phyloP scores from a whole-genome alignment of 768 basidiomycete genomes.

The Leccinum ochraceum region DNA sequence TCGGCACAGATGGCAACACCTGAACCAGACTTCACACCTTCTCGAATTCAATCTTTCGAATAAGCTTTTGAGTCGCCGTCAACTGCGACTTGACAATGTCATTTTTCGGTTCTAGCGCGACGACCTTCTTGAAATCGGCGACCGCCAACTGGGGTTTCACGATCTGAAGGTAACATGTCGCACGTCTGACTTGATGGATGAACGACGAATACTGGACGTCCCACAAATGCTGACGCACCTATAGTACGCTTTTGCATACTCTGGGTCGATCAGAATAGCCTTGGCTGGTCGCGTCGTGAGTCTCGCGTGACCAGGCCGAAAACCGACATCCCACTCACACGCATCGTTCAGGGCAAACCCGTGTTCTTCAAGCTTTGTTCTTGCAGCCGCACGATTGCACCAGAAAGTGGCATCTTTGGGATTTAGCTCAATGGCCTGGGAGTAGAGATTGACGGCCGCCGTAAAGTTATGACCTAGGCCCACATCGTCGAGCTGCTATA shows the following conservation, averaged over 20 bases:
- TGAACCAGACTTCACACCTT: slow-evolving; percentile 50
- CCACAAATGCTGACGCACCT: slow-evolving; percentile 45
- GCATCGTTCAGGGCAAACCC: slow-evolving; percentile 91
- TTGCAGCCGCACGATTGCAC: slow-evolving; percentile 91
- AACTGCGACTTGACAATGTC: slow-evolving; percentile 77
- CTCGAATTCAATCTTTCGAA: slow-evolving; percentile 89
- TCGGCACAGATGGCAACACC: slow-evolving; percentile 1
- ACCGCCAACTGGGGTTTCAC: slow-evolving; percentile 86
- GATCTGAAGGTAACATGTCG: slow-evolving; percentile 87
- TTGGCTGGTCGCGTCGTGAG: slow-evolving; percentile 49
- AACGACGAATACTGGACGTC: neutral
- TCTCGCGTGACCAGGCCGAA: slow-evolving; percentile 14
- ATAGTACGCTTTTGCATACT: slow-evolving; percentile 89
- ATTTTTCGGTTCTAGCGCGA: slow-evolving; percentile 85
- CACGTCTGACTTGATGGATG: slow-evolving; percentile 55
- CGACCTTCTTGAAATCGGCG: slow-evolving; percentile 82
- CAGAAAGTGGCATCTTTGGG: slow-evolving; percentile 87
- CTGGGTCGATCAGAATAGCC: slow-evolving; percentile 85
- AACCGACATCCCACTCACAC: slow-evolving; percentile 49
- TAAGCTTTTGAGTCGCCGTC: slow-evolving; percentile 86
- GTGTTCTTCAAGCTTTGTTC: slow-evolving; percentile 92
- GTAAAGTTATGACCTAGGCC: slow-evolving; percentile 71
- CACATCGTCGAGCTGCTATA: slow-evolving; percentile 3
- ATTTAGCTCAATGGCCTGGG: slow-evolving; percentile 83
- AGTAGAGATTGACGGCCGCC: slow-evolving; percentile 75